Conservation (phyloP, 306 rosid genomes). For the Acacia acuminata region DNA sequence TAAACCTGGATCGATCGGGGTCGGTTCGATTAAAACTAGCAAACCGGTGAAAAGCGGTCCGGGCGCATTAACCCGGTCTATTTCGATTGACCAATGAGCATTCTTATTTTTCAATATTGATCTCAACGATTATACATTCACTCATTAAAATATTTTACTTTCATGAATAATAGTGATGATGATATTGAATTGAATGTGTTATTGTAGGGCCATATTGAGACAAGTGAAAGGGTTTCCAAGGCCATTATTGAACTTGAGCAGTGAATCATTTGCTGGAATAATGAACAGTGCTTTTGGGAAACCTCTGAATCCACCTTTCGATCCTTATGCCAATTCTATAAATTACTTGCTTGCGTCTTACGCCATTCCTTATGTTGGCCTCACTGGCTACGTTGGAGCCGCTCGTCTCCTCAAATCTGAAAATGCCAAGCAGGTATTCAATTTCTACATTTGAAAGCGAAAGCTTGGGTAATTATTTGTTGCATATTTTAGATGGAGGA, state of each 20-base stretch:
- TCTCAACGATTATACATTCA: background rate
- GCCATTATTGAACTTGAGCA: conserved; percentile 64
- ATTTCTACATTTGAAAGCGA: background rate
- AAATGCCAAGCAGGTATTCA: conserved; percentile 36
- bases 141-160: background rate
- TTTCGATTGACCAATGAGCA: background rate
- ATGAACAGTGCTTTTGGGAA: conserved; percentile 56
- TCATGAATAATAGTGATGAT: background rate
- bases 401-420: conserved; percentile 39
- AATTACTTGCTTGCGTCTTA: conserved; percentile 65
- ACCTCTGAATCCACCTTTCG: conserved; percentile 56
- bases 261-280: conserved; percentile 47
- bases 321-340: conserved; percentile 54
- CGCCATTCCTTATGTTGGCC: conserved; percentile 62
- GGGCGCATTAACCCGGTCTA: too few species aligned
- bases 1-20: too few species aligned
- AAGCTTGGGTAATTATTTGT: background rate
- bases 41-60: too few species aligned
- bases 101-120: background rate
- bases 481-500: background rate
- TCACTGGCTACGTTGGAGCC: conserved; percentile 64
- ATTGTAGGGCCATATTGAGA: conserved; percentile 61
- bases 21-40: too few species aligned
- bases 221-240: conserved; percentile 70
- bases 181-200: background rate